Evolutionary conservation across 805 yeast species (phyloP), one percentile per base, ranked within the genome.

Genomic region (Metschnikowia drakensbergensis): DNA sequence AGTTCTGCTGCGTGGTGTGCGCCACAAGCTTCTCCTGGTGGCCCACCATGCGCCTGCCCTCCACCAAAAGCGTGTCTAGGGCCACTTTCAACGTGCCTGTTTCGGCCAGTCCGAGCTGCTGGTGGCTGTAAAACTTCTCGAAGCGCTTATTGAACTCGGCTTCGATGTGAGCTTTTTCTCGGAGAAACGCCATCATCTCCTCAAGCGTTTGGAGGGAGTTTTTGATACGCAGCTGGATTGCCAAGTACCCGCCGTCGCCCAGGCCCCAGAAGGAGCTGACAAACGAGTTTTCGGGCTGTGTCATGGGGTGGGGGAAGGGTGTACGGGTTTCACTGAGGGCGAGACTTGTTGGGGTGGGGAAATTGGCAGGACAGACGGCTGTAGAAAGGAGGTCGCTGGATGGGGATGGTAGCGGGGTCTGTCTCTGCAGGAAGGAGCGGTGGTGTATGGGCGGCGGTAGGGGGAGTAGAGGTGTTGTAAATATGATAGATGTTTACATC

Each of bases 111-210:
- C 90, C 91, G 3, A 81, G 64, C 0, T 69, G 49, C 1, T 55
- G 58, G 55, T 73, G 76, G 43, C 68, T 65, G 22, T 86, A 68
- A 23, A 88, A 66, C 11, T 75, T 71, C 38, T 68, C 68, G 54
- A 89, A 63, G 50, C 74, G 75, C 47, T 79, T 76, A 34, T 83
- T 68, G 59, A 86, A 87, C 26, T 89, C 96, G 51, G 82, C 85
- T 58, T 88, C 96, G 35, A 89, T 76, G 11, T 78, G 69, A 1
- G 78, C 67, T 34, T 84, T 68, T 49, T 71, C 73, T 31, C 60
- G 60, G 51, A 69, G 71, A 50, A 63, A 69, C 11, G 62, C 63
- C 30, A 66, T 55, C 36, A 71, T 59, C 49, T 71, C 74, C 34
- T 65, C 63, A 43, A 69, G 58, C 9, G 94, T 83, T 41, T 74